A percentile compares a stretch with the other conserved stretches of the same genome.
phyloP scores from a whole-genome alignment of 139 green algal species.

The Chlorella sp. region DNA sequence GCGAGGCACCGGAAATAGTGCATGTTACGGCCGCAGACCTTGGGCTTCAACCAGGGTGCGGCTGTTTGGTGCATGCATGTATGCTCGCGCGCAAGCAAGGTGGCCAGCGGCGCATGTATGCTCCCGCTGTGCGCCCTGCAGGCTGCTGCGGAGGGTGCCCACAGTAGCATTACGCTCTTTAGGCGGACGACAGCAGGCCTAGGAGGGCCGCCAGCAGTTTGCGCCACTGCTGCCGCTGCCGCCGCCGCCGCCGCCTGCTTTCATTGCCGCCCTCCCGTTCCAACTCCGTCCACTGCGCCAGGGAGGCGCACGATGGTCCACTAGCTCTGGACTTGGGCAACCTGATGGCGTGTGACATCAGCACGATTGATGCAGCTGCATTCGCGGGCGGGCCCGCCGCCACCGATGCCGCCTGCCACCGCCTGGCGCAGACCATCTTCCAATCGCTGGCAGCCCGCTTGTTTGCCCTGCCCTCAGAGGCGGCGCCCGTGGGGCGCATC shows the following conservation, averaged over 20 bases:
- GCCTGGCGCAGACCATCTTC: slow-evolving; percentile 70
- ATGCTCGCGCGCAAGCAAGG: no score
- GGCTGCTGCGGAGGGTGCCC: no score
- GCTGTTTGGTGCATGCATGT: no score
- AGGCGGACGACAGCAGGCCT: no score
- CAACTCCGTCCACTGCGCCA: slow-evolving; percentile 26
- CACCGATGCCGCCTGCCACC: slow-evolving; percentile 52
- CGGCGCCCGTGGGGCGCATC: slow-evolving; percentile 71
- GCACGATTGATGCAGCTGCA: slow-evolving; percentile 56
- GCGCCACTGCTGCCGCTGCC: background rate
- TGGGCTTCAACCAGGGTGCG: background rate
- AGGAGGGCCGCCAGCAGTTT: no score
- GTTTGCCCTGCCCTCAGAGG: slow-evolving; percentile 78
- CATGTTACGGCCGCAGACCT: background rate
- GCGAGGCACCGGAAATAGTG: no score
- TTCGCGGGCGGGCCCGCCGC: slow-evolving; percentile 23
- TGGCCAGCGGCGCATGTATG: no score
- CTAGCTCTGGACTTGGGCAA: slow-evolving; percentile 92
- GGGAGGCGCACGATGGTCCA: slow-evolving; percentile 68
- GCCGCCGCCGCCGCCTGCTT: background rate
- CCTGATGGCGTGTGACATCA: slow-evolving; percentile 80
- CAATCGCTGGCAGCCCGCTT: slow-evolving; percentile 79
- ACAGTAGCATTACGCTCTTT: no score
- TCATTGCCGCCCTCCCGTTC: no score
- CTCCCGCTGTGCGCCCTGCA: no score